A percentile compares a stretch with the other conserved stretches of the same genome.
Conservation (phyloP, 2,329 filamentous ascomycete genomes). For the Talaromyces sp. region DNA sequence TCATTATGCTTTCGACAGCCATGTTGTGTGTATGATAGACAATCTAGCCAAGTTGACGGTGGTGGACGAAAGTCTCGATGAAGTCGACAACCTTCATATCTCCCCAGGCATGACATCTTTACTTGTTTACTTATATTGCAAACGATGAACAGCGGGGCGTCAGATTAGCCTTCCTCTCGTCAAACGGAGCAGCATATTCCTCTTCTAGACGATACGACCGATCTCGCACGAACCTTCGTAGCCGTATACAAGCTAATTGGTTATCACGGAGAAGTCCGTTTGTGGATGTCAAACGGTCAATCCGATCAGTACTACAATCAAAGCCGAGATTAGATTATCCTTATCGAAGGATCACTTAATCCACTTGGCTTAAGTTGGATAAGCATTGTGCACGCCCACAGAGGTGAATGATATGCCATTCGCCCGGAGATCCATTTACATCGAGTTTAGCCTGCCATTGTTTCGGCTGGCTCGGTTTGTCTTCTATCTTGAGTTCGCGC, state of each 20-base stretch:
- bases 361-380: background rate
- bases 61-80: background rate
- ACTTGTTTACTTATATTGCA: background rate
- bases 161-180: background rate
- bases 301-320: background rate
- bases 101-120: background rate
- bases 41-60: background rate
- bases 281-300: background rate
- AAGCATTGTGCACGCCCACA: background rate
- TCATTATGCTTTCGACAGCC: background rate
- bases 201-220: background rate
- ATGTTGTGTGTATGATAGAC: background rate
- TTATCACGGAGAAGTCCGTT: background rate
- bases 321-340: background rate
- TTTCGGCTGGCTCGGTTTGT: slow-evolving; percentile 6
- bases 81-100: background rate
- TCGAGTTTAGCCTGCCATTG: slow-evolving; percentile 7
- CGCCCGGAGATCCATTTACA: slow-evolving; percentile 4
- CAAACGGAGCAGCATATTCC: background rate
- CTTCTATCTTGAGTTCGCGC: slow-evolving; percentile 15
- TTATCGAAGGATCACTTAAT: background rate
- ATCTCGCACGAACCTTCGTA: background rate
- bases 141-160: background rate
- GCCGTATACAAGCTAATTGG: background rate
- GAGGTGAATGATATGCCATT: background rate